Base-by-base conservation (phyloP, 2,329 filamentous ascomycete genomes). In the Cyphellophora europaea region DNA sequence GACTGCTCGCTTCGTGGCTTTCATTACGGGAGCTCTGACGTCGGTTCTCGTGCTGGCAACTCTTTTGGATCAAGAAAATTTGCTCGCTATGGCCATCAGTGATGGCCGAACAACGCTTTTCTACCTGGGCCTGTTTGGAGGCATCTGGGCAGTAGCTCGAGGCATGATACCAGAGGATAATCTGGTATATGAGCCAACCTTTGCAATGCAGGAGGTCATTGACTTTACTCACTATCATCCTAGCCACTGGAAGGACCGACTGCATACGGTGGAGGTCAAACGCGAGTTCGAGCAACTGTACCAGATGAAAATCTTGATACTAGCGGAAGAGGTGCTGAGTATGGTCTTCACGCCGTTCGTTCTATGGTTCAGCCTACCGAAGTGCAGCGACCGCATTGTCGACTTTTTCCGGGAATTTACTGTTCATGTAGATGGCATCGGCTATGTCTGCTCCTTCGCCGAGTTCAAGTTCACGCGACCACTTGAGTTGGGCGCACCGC, bases 401-500 rank as follows among this genome's bases (percentile, higher is more conserved):
- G 91, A 98, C 60, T 98, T 98, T 60, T 96, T 98, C 66, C 79
- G 91, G 25, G 91, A 98, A 55, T 95, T 96, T 49, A 96, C 91
- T 0, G 79, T 98, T 14, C 88, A 98, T 49, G 89, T 98, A 11
- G 91, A 98, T 53, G 91, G 91, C 0, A 72, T 98, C 21, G 91
- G 91, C 14, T 89, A 95, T 47, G 86, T 96, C 8, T 98, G 91
- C 59, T 95, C 89, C 1, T 96, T 95, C 61, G 91, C 91, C 3
- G 86, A 94, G 21, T 98, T 98, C 51, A 85, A 95, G 44, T 96
- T 96, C 63, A 88, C 93, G 58, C 89, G 87, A 55, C 82, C 79
- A 15, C 69, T 58, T 60, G n/a, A 62, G 62, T n/a, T n/a, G n/a
- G n/a, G n/a, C n/a, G n/a, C n/a, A n/a, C n/a, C n/a, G n/a, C n/a